Evolutionary conservation across 2,329 filamentous ascomycete species (phyloP).

Genomic region (Neofusicoccum ribis): DNA sequence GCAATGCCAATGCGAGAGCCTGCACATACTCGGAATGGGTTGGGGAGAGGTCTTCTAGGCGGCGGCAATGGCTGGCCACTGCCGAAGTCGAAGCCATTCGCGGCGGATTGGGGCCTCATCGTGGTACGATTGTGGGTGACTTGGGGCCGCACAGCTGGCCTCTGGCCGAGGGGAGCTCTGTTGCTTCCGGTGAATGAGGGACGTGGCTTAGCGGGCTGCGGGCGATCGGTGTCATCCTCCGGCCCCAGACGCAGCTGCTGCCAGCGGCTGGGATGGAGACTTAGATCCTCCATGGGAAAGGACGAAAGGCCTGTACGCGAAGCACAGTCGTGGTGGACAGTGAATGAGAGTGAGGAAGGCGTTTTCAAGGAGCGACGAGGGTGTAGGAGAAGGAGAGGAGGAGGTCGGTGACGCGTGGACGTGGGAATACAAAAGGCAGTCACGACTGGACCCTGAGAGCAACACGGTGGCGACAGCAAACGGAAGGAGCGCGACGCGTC

Average conservation of each 20-base stretch:
- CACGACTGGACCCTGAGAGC: not conserved
- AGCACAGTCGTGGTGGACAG: too few relatives aligned
- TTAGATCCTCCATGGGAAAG: too few relatives aligned
- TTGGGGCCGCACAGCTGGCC: too few relatives aligned
- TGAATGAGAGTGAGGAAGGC: not conserved
- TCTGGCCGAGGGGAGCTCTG: conserved; percentile 3
- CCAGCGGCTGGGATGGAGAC: not conserved
- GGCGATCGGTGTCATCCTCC: not conserved
- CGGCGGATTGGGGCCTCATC: not conserved
- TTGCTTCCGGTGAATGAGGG: not conserved
- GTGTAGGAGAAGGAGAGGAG: not conserved
- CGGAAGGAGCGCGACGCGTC: not conserved
- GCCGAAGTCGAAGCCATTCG: not conserved
- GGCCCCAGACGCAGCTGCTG: not conserved
- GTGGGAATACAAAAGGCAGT: not conserved
- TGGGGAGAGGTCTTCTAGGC: not conserved
- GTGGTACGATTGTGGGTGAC: not conserved
- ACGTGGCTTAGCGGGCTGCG: too few relatives aligned
- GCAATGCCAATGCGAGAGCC: not conserved
- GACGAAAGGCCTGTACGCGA: too few relatives aligned
- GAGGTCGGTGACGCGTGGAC: not conserved
- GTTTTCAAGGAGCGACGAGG: not conserved
- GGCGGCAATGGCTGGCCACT: not conserved
- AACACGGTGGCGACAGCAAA: not conserved
- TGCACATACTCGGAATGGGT: not conserved